A percentile compares a stretch with the other conserved stretches of the same genome.
Evolutionary conservation across 2,329 filamentous ascomycete species (phyloP).

Genomic region (Paraconiothyrium sp.): DNA sequence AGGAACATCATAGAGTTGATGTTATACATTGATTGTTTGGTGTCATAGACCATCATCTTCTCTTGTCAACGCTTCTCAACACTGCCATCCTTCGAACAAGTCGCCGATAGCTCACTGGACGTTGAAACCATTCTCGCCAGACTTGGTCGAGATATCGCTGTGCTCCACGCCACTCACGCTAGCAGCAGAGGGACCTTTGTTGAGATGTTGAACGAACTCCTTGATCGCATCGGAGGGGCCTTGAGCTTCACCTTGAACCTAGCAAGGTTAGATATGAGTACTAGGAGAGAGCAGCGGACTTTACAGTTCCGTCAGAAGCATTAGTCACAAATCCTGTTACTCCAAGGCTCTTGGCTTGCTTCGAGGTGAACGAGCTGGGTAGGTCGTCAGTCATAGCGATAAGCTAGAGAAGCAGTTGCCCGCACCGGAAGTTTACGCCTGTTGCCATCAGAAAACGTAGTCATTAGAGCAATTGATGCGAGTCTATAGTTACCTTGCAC

Average conservation of each 20-base stretch:
- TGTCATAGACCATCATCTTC: background rate
- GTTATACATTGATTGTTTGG: background rate
- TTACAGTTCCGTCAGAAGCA: constrained; percentile 56
- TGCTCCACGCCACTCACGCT: constrained; percentile 79
- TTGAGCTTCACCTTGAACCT: constrained; percentile 93
- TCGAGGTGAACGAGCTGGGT: constrained; percentile 52
- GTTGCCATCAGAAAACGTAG: background rate
- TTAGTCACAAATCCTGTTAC: constrained; percentile 60
- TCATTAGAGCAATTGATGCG: background rate
- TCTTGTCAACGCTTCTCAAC: background rate
- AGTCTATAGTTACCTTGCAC: constrained; percentile 53
- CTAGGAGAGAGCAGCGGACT: constrained; percentile 9
- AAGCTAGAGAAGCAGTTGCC: background rate
- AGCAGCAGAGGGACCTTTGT: constrained; percentile 76
- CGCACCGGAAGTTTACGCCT: constrained; percentile 61
- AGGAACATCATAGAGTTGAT: background rate
- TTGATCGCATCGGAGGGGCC: constrained; percentile 72
- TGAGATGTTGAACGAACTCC: constrained; percentile 77
- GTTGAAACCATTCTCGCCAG: constrained; percentile 73
- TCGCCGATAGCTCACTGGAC: constrained; percentile 26
- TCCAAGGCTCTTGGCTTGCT: constrained; percentile 54
- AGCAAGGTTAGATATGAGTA: constrained; percentile 22
- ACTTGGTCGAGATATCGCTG: constrained; percentile 69
- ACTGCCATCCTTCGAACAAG: background rate
- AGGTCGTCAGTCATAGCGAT: background rate